These are phyloP conservation scores for Pyrenophora seminiperda DNA, from an alignment of 2,329 filamentous ascomycete species.

Conservation along the genomic window DNA sequence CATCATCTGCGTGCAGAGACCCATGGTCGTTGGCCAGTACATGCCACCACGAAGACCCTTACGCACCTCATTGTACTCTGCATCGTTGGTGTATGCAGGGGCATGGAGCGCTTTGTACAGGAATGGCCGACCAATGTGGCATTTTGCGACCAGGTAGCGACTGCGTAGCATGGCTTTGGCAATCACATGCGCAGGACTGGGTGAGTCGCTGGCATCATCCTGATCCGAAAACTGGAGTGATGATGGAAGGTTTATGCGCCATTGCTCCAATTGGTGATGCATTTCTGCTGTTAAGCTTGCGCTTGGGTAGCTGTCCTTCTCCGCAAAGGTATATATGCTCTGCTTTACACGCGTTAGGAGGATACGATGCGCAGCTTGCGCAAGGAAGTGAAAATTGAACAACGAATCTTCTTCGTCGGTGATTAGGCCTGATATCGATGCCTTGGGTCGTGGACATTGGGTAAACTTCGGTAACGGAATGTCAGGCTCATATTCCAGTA, in stretches of 20 bases:
- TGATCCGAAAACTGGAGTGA: slow-evolving; percentile 54
- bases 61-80: slow-evolving; percentile 40
- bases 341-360: slow-evolving; percentile 60
- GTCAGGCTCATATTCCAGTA: slow-evolving; percentile 58
- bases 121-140: slow-evolving; percentile 47
- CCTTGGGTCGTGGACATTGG: slow-evolving; percentile 48
- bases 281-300: slow-evolving; percentile 58
- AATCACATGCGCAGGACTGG: slow-evolving; percentile 45
- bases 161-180: slow-evolving; percentile 48
- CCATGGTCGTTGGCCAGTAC: slow-evolving; percentile 47
- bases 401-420: slow-evolving; percentile 58
- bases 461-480: slow-evolving; percentile 61
- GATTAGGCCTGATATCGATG: slow-evolving; percentile 39
- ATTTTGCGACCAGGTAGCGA: slow-evolving; percentile 47
- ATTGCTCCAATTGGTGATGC: slow-evolving; percentile 61
- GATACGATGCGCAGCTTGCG: slow-evolving; percentile 62
- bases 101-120: slow-evolving; percentile 48
- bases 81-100: slow-evolving; percentile 34
- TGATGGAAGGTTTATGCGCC: slow-evolving; percentile 58
- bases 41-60: slow-evolving; percentile 41
- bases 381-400: slow-evolving; percentile 63
- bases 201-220: slow-evolving; percentile 35
- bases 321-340: slow-evolving; percentile 56
- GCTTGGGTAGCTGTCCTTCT: slow-evolving; percentile 50
- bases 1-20: slow-evolving; percentile 45